Base-by-base conservation (phyloP, 1,284 basidiomycete genomes). In the Pyrrhoderma lamaoense region DNA sequence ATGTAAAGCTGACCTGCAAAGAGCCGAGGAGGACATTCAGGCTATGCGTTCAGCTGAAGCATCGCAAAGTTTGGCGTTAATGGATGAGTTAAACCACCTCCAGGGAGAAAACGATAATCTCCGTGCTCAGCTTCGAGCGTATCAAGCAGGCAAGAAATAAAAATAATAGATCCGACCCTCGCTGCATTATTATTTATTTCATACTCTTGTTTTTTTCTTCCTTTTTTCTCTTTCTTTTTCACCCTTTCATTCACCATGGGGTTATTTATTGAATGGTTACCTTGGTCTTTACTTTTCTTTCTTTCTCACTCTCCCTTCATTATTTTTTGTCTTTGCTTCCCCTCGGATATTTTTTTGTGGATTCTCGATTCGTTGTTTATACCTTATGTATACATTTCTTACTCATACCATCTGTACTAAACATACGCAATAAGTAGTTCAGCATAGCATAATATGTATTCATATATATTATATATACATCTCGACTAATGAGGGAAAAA, bases 1-100 rank as follows among this genome's bases (percentile, higher is more conserved):
- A 51, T 70, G 69, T 55, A 69, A 67, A 52, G 67, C 69, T 35
- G 69, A 73, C 42, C 67, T 85, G 49, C 43, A 54, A 44, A 61
- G 63, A 11, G 74, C 76, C 0, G 66, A 70, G 55, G 75, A 75
- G 40, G 79, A 82, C 56, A 64, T 81, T 42, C 70, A 79, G 2
- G 69, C 70, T n/a, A 78, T 85, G 72, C 73, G 72, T 37, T 71
- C 67, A 56, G 78, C 79, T 11, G 85, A 86, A 63, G 80, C 85
- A 64, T 74, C 69, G 9, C 87, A 89, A 65, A 74, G 77, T 58
- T 77, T 85, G 52, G 80, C 80, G 18, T 62, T 90, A 46, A 69
- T 90, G 50, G 87, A 90, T 60, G 87, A 90, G 67, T 69, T 90
- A 59, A 89, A 89, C 63, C 71, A 75, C 47, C 74, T 84, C 67